Evolutionary conservation across 2,329 filamentous ascomycete genomes (phyloP), one percentile per base, ranked within the genome.

Genomic region (Chaetomium globosum): DNA sequence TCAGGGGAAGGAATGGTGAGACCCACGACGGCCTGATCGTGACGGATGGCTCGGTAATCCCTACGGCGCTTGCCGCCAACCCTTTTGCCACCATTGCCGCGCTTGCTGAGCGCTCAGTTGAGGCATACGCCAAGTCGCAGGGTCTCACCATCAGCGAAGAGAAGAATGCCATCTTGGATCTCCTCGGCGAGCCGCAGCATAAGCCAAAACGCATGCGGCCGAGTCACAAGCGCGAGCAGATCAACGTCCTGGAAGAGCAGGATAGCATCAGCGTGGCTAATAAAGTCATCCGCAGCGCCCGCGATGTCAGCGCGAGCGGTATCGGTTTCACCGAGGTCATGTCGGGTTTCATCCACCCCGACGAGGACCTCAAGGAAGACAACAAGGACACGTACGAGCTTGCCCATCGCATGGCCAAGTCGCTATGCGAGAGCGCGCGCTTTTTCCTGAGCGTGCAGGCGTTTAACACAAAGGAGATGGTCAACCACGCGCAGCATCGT

Each of bases 31-130:
- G 87, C 0, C 78, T 90, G 1, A 79, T 89, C 21, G 84, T 88
- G 33, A 84, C 83, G 0, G 88, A 91, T 71, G 87, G 78, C 9
- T 80, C 87, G 2, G 76, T 86, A 0, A 82, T 91, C 19, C 88
- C 88, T 0, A 82, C 83, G 8, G 83, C 88, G 0, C 77, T 90
- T 2, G 83, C 87, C 16, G 85, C 87, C 3, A 91, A 91, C 71
- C 88, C 88, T 0, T 82, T 89, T 60, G 88, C 88, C 1, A 91
- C 88, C 1, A 90, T 90, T 68, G 83, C 87, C 0, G 88, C 88
- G 2, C 80, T 91, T 23, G 87, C 88, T 0, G 88, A 90, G 75
- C 80, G 88, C 10, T 84, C 84, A 0, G 81, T 89, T 7, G 82
- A 85, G 59, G 73, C 80, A 6, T 83, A 83, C 59, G 79, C 81